Evolutionary conservation across 108 stramenopile genomes (phyloP).

Genomic region (Cyclotella kingstonii): DNA sequence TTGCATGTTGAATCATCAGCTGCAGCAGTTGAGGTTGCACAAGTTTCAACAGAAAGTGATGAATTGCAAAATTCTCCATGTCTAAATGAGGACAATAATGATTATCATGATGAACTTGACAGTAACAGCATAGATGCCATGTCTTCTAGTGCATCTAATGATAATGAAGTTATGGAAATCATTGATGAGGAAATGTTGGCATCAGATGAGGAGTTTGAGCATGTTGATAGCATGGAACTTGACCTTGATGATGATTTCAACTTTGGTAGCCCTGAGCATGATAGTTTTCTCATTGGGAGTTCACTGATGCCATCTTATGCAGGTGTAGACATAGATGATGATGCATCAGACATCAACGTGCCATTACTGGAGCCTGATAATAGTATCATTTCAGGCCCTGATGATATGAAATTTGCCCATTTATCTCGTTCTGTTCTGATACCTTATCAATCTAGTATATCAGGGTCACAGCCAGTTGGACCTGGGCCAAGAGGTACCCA

Average conservation of each 20-base stretch:
- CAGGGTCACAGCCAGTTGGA: conserved; percentile 60
- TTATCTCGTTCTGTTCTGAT: conserved; percentile 74
- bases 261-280: neutral
- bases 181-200: conserved; percentile 26
- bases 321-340: conserved; percentile 39
- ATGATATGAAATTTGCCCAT: conserved; percentile 57
- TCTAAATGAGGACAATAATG: conserved; percentile 7
- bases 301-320: conserved; percentile 6
- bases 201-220: conserved; percentile 39
- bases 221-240: conserved; percentile 43
- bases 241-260: conserved; percentile 22
- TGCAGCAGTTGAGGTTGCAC: conserved; percentile 41
- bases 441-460: conserved; percentile 76
- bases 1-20: conserved; percentile 42
- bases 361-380: conserved; percentile 31
- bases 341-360: conserved; percentile 40
- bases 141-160: conserved; percentile 11
- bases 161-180: conserved; percentile 65
- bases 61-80: neutral
- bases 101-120: conserved; percentile 7
- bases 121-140: conserved; percentile 24
- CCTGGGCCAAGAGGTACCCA: conserved; percentile 59
- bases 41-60: conserved; percentile 14
- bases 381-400: conserved; percentile 24
- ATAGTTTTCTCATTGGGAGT: neutral